Evolutionary conservation across 768 basidiomycete genomes (phyloP), one percentile per base, ranked within the genome.

Genomic region (Mycena floridula): DNA sequence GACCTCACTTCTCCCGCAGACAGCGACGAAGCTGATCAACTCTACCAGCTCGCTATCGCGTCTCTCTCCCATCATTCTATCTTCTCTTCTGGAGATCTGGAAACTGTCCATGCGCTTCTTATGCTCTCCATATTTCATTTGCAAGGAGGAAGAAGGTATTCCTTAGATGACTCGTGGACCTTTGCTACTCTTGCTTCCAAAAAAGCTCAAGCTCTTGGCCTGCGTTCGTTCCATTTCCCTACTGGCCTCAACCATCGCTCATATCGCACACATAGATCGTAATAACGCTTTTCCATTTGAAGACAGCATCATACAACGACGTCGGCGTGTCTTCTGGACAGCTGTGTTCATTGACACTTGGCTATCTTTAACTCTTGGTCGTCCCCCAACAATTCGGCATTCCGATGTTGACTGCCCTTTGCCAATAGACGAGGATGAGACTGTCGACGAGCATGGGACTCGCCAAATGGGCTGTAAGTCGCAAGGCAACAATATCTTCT

Each of bases 381-480:
- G 65, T 25, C 65, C 65, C 7, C 65, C 66, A 7, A 64, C 63
- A 2, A 57, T 59, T 32, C 51, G 50, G 25, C 37, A 67, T n/a
- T 62, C 63, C 4, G 65, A 68, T 21, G 55, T 65, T 35, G 65
- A 66, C 32, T 68, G 65, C 35, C 61, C 66, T 45, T 62, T 62
- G 26, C 65, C 65, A 4, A 60, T 59, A 27, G 66, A 68, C 35
- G 60, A 58, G 4, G 60, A 57, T 1, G 22, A 51, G 24, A 63
- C 47, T 12, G 44, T 67, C 24, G 60, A 64, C 37, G 53, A 59
- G 23, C 54, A 63, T 27, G 64, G 66, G 32, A 59, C 58, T 25
- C 37, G 52, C 27, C 56, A 58, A 30, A 53, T 51, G 30, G 64
- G 64, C 24, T 64, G 64, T 65, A 48, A 57, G 61, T 11, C 30